Conservation (phyloP, 345 rosid genomes). For the Pistacia vera region DNA sequence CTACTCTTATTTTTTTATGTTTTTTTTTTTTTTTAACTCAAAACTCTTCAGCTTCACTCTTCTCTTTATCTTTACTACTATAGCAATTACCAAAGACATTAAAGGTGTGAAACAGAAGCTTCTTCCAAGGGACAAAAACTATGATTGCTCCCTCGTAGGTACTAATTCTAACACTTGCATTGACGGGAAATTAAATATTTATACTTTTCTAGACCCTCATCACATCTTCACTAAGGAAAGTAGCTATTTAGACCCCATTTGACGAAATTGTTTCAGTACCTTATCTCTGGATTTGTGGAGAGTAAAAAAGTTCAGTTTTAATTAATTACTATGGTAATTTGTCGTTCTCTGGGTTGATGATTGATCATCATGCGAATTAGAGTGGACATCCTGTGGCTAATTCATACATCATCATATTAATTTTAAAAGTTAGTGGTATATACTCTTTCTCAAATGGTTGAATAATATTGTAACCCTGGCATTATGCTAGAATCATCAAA, state of each 20-base stretch:
- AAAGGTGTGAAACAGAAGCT: constrained; percentile 54
- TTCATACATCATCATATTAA: constrained; percentile 21
- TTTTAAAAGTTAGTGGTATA: background rate
- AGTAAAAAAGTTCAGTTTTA: constrained; percentile 3
- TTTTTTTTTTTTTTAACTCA: background rate
- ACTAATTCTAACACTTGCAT: constrained; percentile 27
- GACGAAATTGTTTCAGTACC: constrained; percentile 1
- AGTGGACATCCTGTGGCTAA: constrained; percentile 36
- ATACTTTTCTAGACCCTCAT: constrained; percentile 26
- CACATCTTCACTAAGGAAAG: constrained; percentile 15
- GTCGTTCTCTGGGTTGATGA: constrained; percentile 43
- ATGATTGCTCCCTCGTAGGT: constrained; percentile 47
- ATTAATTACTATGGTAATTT: constrained; percentile 17
- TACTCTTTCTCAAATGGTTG: background rate
- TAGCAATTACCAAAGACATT: background rate
- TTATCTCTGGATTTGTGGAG: constrained; percentile 21
- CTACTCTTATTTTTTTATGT: background rate
- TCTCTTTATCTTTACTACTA: constrained; percentile 15
- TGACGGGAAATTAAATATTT: constrained; percentile 6
- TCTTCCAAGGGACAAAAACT: constrained; percentile 39
- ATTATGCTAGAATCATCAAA: constrained; percentile 19
- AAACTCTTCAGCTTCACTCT: constrained; percentile 44
- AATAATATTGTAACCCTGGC: background rate
- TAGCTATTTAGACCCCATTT: constrained; percentile 21
- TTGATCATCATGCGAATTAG: constrained; percentile 47